Evolutionary conservation across 2,329 filamentous ascomycete species (phyloP), one percentile per base, ranked within the genome.

Genomic region (Colletotrichum plurivorum): DNA sequence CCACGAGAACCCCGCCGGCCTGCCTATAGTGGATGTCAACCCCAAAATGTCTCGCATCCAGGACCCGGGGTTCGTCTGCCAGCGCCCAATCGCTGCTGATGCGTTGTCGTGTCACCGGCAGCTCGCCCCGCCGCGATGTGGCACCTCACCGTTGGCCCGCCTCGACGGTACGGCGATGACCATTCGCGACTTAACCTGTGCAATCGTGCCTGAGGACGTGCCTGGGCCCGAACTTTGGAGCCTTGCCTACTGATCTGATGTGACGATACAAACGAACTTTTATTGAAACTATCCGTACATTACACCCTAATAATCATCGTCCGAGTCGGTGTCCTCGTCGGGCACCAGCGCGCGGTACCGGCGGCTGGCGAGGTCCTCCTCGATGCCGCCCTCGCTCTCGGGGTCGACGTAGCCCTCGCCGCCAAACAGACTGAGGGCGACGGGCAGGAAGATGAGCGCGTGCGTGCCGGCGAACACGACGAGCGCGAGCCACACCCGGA

Each of bases 401-500:
- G 93, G 91, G 76, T 98, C 94, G 45, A 94, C 87, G 76, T 97
- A 98, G 3, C 95, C 95, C 73, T 92, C 89, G 1, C 96, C 96
- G 18, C 96, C 96, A 58, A 93, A 87, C 57, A 98, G 85, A 76
- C 93, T 97, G 73, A 99, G 85, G 2, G 93, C 92, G 1, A 98
- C 96, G 0, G 96, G 96, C 74, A 99, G 83, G 79, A 98, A 97
- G 8, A 99, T 88, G 55, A 99, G 85, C 0, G 96, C 94, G 79
- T 99, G 96, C 10, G 91, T 87, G 8, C 94, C 94, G 3, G 95
- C 97, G 79, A 97, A 95, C 10, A 97, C 79, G 12, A 99, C 95
- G 63, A 99, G 88, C 7, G 95, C 92, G 18, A 98, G 84, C 96
- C 96, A 99, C 51, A 99, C 93, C 51, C 96, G 89, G 87, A 99